Evolutionary conservation across 1,284 basidiomycete species (phyloP), one percentile per base, ranked within the genome.

Genomic region (Vanrija sp.): DNA sequence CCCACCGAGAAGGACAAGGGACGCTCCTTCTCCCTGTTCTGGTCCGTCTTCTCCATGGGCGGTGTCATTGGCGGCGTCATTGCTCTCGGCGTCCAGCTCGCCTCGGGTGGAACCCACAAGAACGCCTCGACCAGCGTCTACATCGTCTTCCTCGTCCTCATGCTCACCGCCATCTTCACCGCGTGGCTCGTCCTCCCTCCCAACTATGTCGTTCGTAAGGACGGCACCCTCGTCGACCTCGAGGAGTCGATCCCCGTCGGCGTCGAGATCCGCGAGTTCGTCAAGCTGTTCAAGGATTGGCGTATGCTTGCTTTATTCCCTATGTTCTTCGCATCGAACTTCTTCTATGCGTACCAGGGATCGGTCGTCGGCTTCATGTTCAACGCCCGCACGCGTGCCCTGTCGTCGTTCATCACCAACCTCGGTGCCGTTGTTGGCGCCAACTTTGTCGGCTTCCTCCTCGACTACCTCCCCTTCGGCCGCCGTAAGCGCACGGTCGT

Each of bases 21-120:
- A 12, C 59, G 71, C 23, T 57, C 72, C 20, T 77, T 79, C 61
- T 71, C 75, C 20, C 44, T 78, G 31, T 77, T 80, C 59, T 79
- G 78, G 78, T 57, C 71, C 42, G 66, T 76, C 42, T 78, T 79
- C 69, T 73, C 78, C 49, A 46, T 74, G 20, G 78, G 78, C 19
- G 75, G 72, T 10, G 66, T 78, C 6, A 65, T 80, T 25, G 79
- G 79, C 1, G 65, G 71, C 5, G 68, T 75, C n/a, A 78, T 80
- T 54, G 74, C 77, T 36, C 63, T 79, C 18, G 75, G 72, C 1
- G 64, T 74, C 45, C 63, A 71, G 23, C 60, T 66, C 37, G 36
- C 64, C 49, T 65, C 65, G 5, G 31, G 31, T 14, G 31, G 31
- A 9, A 60, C 61, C 20, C 54, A 68, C 14, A 52, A 60, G 0